Evolutionary conservation across 2,329 filamentous ascomycete species (phyloP).

Genomic region (Exophiala lecanii-corni): DNA sequence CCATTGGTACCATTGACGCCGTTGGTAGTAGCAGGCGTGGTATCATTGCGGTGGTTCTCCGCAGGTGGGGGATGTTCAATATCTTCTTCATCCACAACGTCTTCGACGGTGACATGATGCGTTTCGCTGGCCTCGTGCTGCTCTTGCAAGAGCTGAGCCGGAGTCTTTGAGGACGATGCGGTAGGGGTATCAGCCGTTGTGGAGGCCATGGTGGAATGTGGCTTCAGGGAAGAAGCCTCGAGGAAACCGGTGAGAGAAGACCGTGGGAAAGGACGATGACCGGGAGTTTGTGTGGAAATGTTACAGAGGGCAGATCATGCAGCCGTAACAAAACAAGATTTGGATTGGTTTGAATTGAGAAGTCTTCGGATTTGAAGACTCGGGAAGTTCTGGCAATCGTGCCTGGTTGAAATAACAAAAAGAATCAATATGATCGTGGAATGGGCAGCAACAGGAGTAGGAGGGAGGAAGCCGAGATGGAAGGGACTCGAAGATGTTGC

Average conservation of each 20-base stretch:
- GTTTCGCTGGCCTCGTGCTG: constrained; percentile 49
- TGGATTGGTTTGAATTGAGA: no score
- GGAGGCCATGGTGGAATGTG: constrained; percentile 18
- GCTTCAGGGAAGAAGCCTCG: constrained; percentile 21
- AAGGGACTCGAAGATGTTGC: background rate
- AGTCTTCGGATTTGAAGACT: no score
- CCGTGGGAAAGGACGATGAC: constrained; percentile 19
- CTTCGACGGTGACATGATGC: constrained; percentile 70
- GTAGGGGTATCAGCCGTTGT: constrained; percentile 19
- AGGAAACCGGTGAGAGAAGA: constrained; percentile 18
- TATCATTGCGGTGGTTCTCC: constrained; percentile 26
- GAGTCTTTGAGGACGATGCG: constrained; percentile 36
- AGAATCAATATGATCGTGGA: no score
- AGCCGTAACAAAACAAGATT: background rate
- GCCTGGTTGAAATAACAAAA: no score
- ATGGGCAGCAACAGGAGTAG: no score
- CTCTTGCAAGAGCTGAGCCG: constrained; percentile 50
- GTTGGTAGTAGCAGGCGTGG: constrained; percentile 29
- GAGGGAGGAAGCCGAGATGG: background rate
- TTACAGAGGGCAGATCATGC: constrained; percentile 15
- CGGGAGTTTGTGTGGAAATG: constrained; percentile 7
- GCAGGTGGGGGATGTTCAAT: constrained; percentile 53
- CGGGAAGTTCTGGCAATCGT: no score
- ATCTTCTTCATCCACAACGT: constrained; percentile 75
- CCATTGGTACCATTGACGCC: constrained; percentile 45